Percentiles rank a stretch among this genome's conserved stretches.
Evolutionary conservation across 2,329 filamentous ascomycete species (phyloP).

Genomic region (Epichloe sp.): DNA sequence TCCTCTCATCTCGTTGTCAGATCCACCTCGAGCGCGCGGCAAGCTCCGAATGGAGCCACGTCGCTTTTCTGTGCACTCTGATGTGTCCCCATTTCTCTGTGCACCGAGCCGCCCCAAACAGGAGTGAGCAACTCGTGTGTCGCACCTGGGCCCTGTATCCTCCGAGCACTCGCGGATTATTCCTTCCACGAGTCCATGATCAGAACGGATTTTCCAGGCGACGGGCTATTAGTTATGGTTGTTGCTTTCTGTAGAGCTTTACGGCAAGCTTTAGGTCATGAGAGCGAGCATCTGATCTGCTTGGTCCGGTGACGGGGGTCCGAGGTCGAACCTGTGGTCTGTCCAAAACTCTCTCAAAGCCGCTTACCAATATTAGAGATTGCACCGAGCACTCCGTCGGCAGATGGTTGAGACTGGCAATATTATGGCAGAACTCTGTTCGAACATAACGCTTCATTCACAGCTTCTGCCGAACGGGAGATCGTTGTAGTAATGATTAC

Average conservation of each 20-base stretch:
- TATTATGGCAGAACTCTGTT: not conserved
- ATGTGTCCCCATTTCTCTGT: slow-evolving; percentile 1
- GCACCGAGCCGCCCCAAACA: not conserved
- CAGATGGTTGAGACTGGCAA: not conserved
- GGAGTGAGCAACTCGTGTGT: not conserved
- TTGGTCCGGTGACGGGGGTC: not conserved
- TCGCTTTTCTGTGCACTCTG: not conserved
- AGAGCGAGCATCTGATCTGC: not conserved
- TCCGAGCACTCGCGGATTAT: not conserved
- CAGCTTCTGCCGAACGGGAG: not conserved
- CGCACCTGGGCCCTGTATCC: not conserved
- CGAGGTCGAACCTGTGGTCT: no score
- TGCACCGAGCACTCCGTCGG: not conserved
- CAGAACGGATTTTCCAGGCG: no score
- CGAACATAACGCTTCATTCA: not conserved
- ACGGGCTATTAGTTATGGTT: no score
- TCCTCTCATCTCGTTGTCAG: not conserved
- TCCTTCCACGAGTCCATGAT: not conserved
- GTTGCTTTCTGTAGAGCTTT: not conserved
- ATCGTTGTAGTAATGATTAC: not conserved
- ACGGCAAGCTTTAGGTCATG: not conserved
- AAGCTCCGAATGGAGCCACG: slow-evolving; percentile 7
- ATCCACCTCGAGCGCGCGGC: slow-evolving; percentile 3
- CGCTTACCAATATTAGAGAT: not conserved
- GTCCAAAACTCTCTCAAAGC: no score